These are phyloP conservation scores for Hemerocallis citrina DNA, from an alignment of 106 monocot species.

Conservation along the genomic window DNA sequence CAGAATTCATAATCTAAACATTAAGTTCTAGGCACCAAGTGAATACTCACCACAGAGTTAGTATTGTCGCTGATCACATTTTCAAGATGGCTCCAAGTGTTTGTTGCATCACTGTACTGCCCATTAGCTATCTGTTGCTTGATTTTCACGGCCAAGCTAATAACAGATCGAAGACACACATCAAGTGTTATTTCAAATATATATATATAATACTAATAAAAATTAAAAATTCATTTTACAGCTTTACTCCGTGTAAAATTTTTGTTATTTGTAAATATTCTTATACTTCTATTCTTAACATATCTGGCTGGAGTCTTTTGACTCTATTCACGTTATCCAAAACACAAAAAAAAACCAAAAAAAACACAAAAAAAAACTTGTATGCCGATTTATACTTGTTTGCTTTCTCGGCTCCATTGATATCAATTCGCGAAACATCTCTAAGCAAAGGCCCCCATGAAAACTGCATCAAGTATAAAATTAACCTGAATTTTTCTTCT, in stretches of 20 bases:
- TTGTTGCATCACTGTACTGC: slow-evolving; percentile 49
- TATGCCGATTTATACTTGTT: slow-evolving; percentile 23
- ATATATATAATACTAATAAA: background rate
- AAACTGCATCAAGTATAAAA: slow-evolving; percentile 12
- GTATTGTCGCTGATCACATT: slow-evolving; percentile 19
- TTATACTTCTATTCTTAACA: too few relatives aligned
- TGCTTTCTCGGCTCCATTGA: slow-evolving; percentile 23
- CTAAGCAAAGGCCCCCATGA: slow-evolving; percentile 49
- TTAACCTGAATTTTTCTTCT: background rate
- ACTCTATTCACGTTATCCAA: too few relatives aligned
- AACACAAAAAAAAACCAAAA: too few relatives aligned
- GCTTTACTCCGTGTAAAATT: background rate
- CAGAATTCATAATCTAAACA: too few relatives aligned
- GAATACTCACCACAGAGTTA: slow-evolving; percentile 42
- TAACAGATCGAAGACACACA: background rate
- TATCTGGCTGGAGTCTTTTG: too few relatives aligned
- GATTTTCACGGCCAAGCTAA: slow-evolving; percentile 64
- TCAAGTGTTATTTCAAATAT: too few relatives aligned
- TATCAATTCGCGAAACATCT: slow-evolving; percentile 40
- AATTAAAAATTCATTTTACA: background rate
- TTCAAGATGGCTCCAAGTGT: slow-evolving; percentile 57
- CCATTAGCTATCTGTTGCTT: slow-evolving; percentile 36
- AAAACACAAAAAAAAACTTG: too few relatives aligned
- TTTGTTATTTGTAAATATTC: too few relatives aligned
- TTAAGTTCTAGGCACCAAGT: too few relatives aligned